Base-by-base conservation (phyloP, 768 basidiomycete species). In the Amanita polypyramis region DNA sequence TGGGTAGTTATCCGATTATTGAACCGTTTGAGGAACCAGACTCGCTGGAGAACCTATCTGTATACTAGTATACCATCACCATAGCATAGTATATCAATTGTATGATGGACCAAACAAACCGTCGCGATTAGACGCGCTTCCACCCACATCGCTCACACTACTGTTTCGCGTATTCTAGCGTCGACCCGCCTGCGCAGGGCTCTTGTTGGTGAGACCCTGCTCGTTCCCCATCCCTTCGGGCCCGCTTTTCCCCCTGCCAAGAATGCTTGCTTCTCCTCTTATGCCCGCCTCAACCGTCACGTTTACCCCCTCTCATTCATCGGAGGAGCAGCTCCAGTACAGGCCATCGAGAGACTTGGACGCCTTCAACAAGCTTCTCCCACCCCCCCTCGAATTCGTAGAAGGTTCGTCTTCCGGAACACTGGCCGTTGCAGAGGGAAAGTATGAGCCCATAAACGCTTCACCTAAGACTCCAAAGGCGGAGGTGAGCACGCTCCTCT, bases 321-420 rank as follows among this genome's bases (percentile, higher is more conserved):
- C 75, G 27, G 77, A 81, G 43, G 76, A 77, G 57, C 58, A 69
- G 37, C 56, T 70, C 23, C 77, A 78, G 54, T 79, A 77, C 60
- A 70, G 77, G 36, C 85, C 85, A 2, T 73, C 81, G 32, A 79
- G 76, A 58, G 84, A 88, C 60, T 60, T 82, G 51, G 84, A 85
- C 51, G 68, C 80, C 3, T 88, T 87, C 70, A 86, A 84, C 55
- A 82, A 70, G 54, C 71, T 86, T n/a, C 75, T 86, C 32, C 82
- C 83, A 3, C 83, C 84, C n/a, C 77, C 82, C 14, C 73, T 90
- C 51, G 87, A 90, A 61, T 90, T 90, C 45, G 68, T 89, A 43
- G 87, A 90, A 60, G 87, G 87, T 17, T 89, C 87, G 2, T 89
- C 87, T 11, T 79, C 85, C 37, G 85, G 85, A 2, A 67, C 79